Evolutionary conservation across 1,139 yeast genomes (phyloP).

Genomic region (Lodderomyces jiufengensis): DNA sequence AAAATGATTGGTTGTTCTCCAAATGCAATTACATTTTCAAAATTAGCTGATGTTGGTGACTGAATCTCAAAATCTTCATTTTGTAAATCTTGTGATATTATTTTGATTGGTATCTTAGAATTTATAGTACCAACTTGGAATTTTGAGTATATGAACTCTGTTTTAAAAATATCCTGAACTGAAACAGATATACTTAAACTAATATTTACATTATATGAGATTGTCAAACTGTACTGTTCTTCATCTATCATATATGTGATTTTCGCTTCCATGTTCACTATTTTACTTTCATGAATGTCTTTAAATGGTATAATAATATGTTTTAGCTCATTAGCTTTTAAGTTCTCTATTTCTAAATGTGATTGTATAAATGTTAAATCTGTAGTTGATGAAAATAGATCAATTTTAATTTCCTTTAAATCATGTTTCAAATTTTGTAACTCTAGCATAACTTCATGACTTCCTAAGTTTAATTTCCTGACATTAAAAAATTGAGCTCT

Average conservation of each 20-base stretch:
- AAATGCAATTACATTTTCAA: constrained; percentile 45
- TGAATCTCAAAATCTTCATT: constrained; percentile 38
- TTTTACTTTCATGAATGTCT: constrained; percentile 24
- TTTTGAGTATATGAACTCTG: constrained; percentile 55
- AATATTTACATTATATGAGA: constrained; percentile 41
- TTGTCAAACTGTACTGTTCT: constrained; percentile 19
- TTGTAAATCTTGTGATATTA: constrained; percentile 41
- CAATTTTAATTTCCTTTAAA: constrained; percentile 15
- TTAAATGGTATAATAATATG: constrained; percentile 22
- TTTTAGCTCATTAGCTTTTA: constrained; percentile 18
- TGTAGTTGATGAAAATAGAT: constrained; percentile 16
- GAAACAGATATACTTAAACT: constrained; percentile 61
- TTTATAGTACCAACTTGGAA: constrained; percentile 64
- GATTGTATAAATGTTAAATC: constrained; percentile 18
- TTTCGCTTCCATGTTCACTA: constrained; percentile 25
- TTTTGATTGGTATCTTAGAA: constrained; percentile 50
- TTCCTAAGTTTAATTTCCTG: constrained; percentile 20
- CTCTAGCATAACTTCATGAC: constrained; percentile 18
- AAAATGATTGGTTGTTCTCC: constrained; percentile 68
- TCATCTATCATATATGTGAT: constrained; percentile 28
- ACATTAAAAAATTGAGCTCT: constrained; percentile 22
- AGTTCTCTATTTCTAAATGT: constrained; percentile 15
- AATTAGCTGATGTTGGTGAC: constrained; percentile 21
- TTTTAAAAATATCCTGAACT: constrained; percentile 70
- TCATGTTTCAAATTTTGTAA: constrained; percentile 20